Base-by-base conservation (phyloP, 768 basidiomycete species). In the Coprinopsis marcescibilis region DNA sequence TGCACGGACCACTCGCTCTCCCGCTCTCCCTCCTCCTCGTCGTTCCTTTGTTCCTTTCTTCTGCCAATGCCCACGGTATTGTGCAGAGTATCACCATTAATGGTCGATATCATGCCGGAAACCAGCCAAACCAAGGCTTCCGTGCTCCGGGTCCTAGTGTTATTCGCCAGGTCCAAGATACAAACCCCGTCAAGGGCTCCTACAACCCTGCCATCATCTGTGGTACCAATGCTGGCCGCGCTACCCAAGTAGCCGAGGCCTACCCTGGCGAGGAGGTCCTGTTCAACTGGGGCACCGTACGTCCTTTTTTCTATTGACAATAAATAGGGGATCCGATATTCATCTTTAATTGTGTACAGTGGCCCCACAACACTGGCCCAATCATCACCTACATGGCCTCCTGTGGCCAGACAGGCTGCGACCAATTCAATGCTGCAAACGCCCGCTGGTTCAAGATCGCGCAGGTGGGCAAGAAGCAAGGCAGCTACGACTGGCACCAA, bases 381-480 rank as follows among this genome's bases (percentile, higher is more conserved):
- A 66, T 86, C 66, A 65, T 88, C 64, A 86, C 83, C 24, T 89
- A 89, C 58, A 73, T 89, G 76, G 74, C 84, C 1, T 65, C 68
- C 21, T 89, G 87, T 57, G 76, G 76, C 0, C 61, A 63, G 27
- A 67, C 70, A 0, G 61, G 76, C 2, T 87, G 85, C 62, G 72
- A 74, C 56, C 61, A 80, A 55, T 85, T 81, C 62, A 68, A 85
- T 54, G 56, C 77, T 7, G 67, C 72, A 10, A 54, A 68, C 15
- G 81, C 83, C 6, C 68, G 78, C 55, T 89, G 83, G 83, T 85
- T 88, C 75, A 88, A 88, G 71, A 79, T 84, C 45, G 63, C 73
- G 24, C 70, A 83, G 55, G 65, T 67, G 1, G 80, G 77, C 1
- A 61, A 67, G 12, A 62, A 73, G 33, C 46, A 59, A 7, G 60